phyloP scores from a whole-genome alignment of 306 rosid genomes.

The Cicer yamashitae region DNA sequence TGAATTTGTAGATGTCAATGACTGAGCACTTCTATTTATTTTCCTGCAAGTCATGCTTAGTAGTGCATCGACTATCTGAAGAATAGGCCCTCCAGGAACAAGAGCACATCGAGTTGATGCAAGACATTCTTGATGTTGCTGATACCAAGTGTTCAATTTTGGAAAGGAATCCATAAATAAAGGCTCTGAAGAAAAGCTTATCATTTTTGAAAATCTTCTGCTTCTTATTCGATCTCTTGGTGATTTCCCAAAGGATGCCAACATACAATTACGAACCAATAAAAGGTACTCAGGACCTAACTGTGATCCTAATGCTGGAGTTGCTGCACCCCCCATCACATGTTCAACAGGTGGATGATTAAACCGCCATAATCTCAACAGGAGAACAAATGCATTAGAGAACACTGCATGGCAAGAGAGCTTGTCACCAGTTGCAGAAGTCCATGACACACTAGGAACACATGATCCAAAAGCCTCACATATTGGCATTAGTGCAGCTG shows the following conservation, averaged over 20 bases:
- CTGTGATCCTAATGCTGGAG: conserved; percentile 76
- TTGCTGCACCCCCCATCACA: conserved; percentile 89
- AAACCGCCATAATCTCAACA: conserved; percentile 89
- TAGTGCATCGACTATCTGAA: conserved; percentile 86
- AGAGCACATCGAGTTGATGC: conserved; percentile 87
- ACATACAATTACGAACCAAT: conserved; percentile 69
- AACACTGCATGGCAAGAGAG: conserved; percentile 86
- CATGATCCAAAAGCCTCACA: conserved; percentile 96
- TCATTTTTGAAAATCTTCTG: conserved; percentile 72
- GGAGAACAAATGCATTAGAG: conserved; percentile 92
- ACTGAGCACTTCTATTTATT: conserved; percentile 64
- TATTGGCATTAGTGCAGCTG: conserved; percentile 91
- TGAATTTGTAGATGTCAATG: conserved; percentile 59
- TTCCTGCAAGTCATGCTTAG: conserved; percentile 85
- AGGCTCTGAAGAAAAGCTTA: conserved; percentile 65
- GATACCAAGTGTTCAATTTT: conserved; percentile 84
- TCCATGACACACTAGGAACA: conserved; percentile 79
- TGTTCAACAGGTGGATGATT: conserved; percentile 86
- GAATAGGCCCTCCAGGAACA: conserved; percentile 84
- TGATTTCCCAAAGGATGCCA: conserved; percentile 66
- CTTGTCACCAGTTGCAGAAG: conserved; percentile 71
- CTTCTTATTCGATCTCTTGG: conserved; percentile 59
- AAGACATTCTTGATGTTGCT: conserved; percentile 95
- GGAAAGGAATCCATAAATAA: conserved; percentile 91
- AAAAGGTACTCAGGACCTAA: conserved; percentile 93